phyloP scores from a whole-genome alignment of 2,329 filamentous ascomycete genomes.

The Aureobasidium sp. region DNA sequence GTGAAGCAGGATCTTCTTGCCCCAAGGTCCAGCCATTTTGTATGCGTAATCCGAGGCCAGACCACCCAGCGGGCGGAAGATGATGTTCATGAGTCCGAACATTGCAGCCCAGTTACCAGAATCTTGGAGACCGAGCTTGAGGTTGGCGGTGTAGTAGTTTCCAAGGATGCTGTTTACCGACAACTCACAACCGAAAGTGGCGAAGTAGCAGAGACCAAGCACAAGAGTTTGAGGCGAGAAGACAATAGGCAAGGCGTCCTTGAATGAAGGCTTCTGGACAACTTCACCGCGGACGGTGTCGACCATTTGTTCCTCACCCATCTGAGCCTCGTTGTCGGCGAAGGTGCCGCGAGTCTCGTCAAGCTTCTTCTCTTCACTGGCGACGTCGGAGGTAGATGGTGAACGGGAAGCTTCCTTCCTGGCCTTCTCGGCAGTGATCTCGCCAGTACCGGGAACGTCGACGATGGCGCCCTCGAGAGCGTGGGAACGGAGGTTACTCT shows the following conservation, averaged over 20 bases:
- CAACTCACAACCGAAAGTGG: conserved; percentile 52
- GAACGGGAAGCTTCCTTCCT: conserved; percentile 15
- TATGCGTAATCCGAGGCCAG: conserved; percentile 50
- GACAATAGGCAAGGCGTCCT: conserved; percentile 52
- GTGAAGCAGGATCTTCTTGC: conserved; percentile 55
- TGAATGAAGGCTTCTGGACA: conserved; percentile 50
- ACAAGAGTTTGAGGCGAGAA: conserved; percentile 51
- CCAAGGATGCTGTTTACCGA: conserved; percentile 53
- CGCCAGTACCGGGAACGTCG: conserved; percentile 42
- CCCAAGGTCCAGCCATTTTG: conserved; percentile 46
- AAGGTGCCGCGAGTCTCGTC: conserved; percentile 30
- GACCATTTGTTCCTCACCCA: conserved; percentile 44
- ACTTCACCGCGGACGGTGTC: conserved; percentile 52
- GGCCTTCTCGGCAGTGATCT: conserved; percentile 36
- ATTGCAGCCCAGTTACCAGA: conserved; percentile 58
- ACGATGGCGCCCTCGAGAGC: conserved; percentile 37
- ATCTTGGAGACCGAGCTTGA: conserved; percentile 46
- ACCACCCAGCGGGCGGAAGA: conserved; percentile 59
- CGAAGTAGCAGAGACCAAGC: conserved; percentile 47
- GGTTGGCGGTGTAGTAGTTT: conserved; percentile 49
- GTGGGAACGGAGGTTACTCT: conserved; percentile 44
- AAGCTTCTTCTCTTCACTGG: conserved; percentile 32
- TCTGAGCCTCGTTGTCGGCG: conserved; percentile 31
- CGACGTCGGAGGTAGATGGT: conserved; percentile 22
- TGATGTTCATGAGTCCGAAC: conserved; percentile 65